These are phyloP conservation scores for Suhomyces bokatorum DNA, from an alignment of 1,139 yeast genomes.

Conservation along the genomic window DNA sequence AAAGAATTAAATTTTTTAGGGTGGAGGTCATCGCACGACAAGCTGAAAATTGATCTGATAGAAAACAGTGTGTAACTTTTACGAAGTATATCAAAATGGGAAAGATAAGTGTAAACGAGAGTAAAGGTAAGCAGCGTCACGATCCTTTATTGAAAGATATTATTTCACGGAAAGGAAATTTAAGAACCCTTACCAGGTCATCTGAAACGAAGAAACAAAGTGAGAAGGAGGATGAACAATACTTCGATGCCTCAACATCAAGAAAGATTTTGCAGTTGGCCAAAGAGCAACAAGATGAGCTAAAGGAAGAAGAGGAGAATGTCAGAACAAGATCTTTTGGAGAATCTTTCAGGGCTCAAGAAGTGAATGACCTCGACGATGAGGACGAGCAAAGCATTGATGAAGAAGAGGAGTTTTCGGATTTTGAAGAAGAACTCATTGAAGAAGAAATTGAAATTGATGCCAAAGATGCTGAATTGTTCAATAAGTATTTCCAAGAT, in stretches of 20 bases:
- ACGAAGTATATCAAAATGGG: slow-evolving; percentile 49
- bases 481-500: slow-evolving; percentile 60
- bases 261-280: slow-evolving; percentile 87
- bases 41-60: background rate
- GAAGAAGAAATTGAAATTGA: slow-evolving; percentile 65
- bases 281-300: slow-evolving; percentile 86
- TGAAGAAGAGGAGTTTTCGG: slow-evolving; percentile 52
- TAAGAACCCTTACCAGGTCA: slow-evolving; percentile 46
- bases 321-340: slow-evolving; percentile 20
- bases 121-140: slow-evolving; percentile 58
- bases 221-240: slow-evolving; percentile 52
- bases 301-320: slow-evolving; percentile 59
- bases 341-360: slow-evolving; percentile 27
- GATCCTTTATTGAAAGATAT: slow-evolving; percentile 80
- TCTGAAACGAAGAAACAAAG: slow-evolving; percentile 15
- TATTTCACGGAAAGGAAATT: slow-evolving; percentile 68
- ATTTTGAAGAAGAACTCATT: slow-evolving; percentile 41
- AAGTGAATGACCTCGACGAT: slow-evolving; percentile 34
- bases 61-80: background rate
- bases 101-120: slow-evolving; percentile 52
- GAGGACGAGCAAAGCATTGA: slow-evolving; percentile 33
- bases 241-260: slow-evolving; percentile 78
- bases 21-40: slow-evolving; percentile 10
- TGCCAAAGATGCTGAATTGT: slow-evolving; percentile 69
- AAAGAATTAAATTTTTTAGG: slow-evolving; percentile 6